Evolutionary conservation across 148 eudicot species (phyloP), one percentile per base, ranked within the genome.

Genomic region (Camellia japonica): DNA sequence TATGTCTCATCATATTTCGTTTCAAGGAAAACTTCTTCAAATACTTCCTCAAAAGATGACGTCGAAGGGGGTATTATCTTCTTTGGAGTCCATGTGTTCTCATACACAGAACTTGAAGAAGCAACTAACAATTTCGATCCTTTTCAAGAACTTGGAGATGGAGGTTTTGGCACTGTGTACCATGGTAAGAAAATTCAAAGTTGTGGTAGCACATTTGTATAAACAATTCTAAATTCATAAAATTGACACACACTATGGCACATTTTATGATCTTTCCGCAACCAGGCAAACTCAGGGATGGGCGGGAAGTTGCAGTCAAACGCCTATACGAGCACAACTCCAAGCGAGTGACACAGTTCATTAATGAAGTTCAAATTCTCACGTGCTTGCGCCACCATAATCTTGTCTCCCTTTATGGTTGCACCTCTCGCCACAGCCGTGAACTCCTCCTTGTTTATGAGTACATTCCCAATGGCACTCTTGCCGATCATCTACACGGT

Each of bases 81-180:
- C 47, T 55, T 73, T 55, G 76, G 76, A 0, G 42, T 73, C 20
- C 64, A 63, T 8, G 47, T 73, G 64, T 73, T 73, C 64, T 73
- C 76, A 41, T 73, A 15, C 55, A 9, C 46, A 7, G 76, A 73
- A 23, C 64, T 73, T 46, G 18, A 73, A 73, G 76, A 23, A 56
- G 76, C 64, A 15, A 73, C 76, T 6, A 7, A 73, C 16, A 73
- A 73, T 43, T 73, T 73, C 68, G 83, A 85, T 78, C 62, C 87
- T 38, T n/a, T 68, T 8, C 75, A 69, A 42, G 90, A 85, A 85
- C 81, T 87, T 16, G 90, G 90, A 52, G 84, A 81, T 79, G 90
- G 90, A 67, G 90, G 86, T 49, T 87, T 74, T 44, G 90, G 90
- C 74, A 85, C 80, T n/a, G 90, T 87, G 6, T 87, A 87, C 79